Base-by-base conservation (phyloP, 441 rosid species). In the Hura crepitans region DNA sequence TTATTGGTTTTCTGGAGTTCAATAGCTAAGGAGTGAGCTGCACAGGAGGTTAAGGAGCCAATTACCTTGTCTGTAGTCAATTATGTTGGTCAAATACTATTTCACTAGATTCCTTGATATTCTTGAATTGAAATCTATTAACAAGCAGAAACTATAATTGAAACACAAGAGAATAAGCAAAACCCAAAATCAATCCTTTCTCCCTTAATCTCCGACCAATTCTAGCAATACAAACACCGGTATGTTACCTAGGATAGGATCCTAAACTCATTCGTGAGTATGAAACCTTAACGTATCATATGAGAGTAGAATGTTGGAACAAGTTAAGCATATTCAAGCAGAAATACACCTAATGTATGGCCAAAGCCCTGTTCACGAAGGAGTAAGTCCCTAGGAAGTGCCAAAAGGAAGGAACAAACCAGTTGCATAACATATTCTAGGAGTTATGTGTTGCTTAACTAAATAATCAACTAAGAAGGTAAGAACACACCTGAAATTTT, bases 401-500 rank as follows among this genome's bases (percentile, higher is more conserved):
- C 31, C 12, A 5, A 53, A 22, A 7, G 31, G 4, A 42, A 11
- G 46, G 46, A 42, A 12, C 59, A 55, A 9, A 55, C 59, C 13
- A 55, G 31, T 55, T 53, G 25, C 28, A 55, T 30, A 12, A 2
- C 0, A 25, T 22, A 53, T 53, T 22, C 6, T 2, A 55, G 11
- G 18, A 13, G 6, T 55, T 4, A 27, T 28, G 12, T 17, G 31
- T 11, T 18, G 25, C 47, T 28, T n/a, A 55, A 25, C 12, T 56
- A 10, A 33, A 35, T 14, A 22, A 22, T 37, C 13, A 68, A 42
- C 61, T 25, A 31, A 28, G 10, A 14, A 31, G n/a, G 62, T 20
- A 7, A 46, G 17, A 58, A 53, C 45, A 68, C 27, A 37, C 60
- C 65, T 33, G 64, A 23, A 47, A 57, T 27, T 30, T 56, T 63